Evolutionary conservation across 805 yeast genomes (phyloP).

Genomic region (Isabelozyma heimii): DNA sequence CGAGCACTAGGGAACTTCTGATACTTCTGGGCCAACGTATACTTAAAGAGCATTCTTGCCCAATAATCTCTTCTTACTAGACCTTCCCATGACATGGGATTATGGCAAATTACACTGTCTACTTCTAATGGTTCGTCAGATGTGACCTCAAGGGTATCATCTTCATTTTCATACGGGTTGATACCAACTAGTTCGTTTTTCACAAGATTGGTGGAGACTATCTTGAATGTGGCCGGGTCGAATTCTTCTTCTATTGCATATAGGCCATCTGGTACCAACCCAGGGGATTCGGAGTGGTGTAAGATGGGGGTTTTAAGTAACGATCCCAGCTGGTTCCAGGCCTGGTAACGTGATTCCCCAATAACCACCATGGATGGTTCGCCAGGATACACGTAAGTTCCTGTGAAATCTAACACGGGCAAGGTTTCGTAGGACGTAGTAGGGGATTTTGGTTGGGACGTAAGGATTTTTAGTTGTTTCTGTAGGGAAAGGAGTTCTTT

Average conservation of each 20-base stretch:
- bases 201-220: background rate
- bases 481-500: background rate
- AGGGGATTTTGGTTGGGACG: background rate
- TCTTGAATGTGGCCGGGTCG: background rate
- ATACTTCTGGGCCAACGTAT: background rate
- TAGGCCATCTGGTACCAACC: background rate
- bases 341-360: background rate
- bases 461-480: background rate
- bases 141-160: conserved; percentile 6
- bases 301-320: background rate
- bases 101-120: conserved; percentile 3
- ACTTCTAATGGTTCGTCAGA: background rate
- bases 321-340: background rate
- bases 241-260: background rate
- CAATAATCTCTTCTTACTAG: conserved; percentile 20
- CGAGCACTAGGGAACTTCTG: background rate
- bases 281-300: background rate
- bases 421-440: background rate
- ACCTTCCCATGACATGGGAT: conserved; percentile 25
- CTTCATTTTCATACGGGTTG: conserved; percentile 7
- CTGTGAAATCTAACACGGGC: background rate
- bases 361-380: background rate
- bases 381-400: background rate
- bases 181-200: conserved; percentile 3
- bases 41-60: conserved; percentile 1